Conservation (phyloP, 2,329 filamentous ascomycete genomes). For the Aspergillus ustus region DNA sequence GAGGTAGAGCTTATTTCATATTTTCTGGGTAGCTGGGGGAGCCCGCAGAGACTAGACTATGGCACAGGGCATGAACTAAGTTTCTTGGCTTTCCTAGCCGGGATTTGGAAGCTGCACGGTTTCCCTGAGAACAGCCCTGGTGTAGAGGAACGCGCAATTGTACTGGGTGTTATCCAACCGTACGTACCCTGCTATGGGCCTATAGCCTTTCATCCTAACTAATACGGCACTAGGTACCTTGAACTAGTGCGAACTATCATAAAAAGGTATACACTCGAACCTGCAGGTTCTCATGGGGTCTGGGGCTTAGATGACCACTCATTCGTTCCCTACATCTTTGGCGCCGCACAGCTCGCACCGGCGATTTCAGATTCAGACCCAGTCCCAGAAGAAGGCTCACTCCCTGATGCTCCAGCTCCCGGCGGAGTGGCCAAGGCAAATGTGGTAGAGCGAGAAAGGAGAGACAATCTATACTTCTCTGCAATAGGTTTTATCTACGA, state of each 20-base stretch:
- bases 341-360: constrained; percentile 85
- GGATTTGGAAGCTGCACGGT: constrained; percentile 85
- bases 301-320: constrained; percentile 99
- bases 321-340: constrained; percentile 92
- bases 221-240: constrained; percentile 65
- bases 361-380: constrained; percentile 67
- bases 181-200: constrained; percentile 53
- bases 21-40: constrained; percentile 84
- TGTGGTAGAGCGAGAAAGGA: constrained; percentile 68
- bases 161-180: constrained; percentile 81
- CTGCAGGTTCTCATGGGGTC: constrained; percentile 93
- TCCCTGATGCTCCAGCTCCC: constrained; percentile 72
- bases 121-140: constrained; percentile 65
- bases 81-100: constrained; percentile 88
- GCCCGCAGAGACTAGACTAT: constrained; percentile 86
- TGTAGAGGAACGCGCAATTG: constrained; percentile 75
- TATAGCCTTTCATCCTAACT: neutral
- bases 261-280: constrained; percentile 88
- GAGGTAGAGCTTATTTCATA: constrained; percentile 76
- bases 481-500: constrained; percentile 97
- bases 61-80: constrained; percentile 95
- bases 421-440: constrained; percentile 67
- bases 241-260: constrained; percentile 80
- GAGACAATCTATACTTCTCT: constrained; percentile 85
- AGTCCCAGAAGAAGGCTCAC: constrained; percentile 79